These are phyloP conservation scores for Penicillium coprophilum DNA, from an alignment of 495 filamentous ascomycete species.

Conservation along the genomic window DNA sequence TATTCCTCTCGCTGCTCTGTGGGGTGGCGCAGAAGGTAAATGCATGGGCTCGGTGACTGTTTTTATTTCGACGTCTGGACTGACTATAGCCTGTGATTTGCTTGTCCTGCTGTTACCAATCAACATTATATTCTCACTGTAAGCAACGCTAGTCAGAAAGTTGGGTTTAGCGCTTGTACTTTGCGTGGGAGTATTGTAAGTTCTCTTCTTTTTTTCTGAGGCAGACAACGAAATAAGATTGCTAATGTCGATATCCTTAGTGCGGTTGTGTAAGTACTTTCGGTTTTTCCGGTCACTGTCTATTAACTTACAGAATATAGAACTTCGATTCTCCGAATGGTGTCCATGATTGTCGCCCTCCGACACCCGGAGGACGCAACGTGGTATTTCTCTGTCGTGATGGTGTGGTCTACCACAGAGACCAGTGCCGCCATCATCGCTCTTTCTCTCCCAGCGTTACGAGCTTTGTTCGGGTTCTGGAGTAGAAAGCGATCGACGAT, in stretches of 20 bases:
- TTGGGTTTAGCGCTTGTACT: slow-evolving; percentile 9
- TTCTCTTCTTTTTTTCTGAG: background rate
- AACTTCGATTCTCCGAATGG: slow-evolving; percentile 22
- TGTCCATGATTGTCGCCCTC: slow-evolving; percentile 20
- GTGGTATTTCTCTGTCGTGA: slow-evolving; percentile 26
- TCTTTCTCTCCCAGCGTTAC: slow-evolving; percentile 21
- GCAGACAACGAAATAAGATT: background rate
- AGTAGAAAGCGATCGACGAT: background rate
- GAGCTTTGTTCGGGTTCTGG: slow-evolving; percentile 15
- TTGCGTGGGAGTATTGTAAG: slow-evolving; percentile 23
- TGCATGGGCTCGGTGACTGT: slow-evolving; percentile 15
- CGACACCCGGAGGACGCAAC: slow-evolving; percentile 17
- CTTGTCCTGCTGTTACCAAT: slow-evolving; percentile 19
- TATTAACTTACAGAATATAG: slow-evolving; percentile 1
- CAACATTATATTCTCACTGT: slow-evolving; percentile 15
- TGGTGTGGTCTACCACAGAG: slow-evolving; percentile 21
- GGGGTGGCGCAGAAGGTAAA: slow-evolving; percentile 10
- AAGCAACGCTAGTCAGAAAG: slow-evolving; percentile 16
- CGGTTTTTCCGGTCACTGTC: background rate
- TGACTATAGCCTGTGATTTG: slow-evolving; percentile 21
- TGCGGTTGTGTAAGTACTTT: background rate
- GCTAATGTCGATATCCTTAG: background rate
- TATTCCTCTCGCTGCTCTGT: slow-evolving; percentile 20
- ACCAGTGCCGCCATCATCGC: slow-evolving; percentile 21
- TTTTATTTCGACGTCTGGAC: slow-evolving; percentile 16